Conservation (phyloP, 2,329 filamentous ascomycete genomes). For the Chaetomiaceae sp. region DNA sequence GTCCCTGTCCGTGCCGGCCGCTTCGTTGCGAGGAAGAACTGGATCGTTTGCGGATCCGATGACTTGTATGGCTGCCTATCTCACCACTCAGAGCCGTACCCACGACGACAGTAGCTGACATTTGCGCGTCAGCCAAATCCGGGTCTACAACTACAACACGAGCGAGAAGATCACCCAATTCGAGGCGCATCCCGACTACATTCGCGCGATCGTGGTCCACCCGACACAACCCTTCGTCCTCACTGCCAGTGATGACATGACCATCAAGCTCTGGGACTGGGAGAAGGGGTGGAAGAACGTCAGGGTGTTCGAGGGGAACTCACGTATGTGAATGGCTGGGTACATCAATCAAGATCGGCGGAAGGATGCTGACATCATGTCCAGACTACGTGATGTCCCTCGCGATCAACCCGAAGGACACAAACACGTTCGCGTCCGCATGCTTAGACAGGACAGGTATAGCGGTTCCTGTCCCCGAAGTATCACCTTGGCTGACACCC, state of each 20-base stretch:
- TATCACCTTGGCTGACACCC: constrained; percentile 3
- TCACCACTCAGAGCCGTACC: background rate
- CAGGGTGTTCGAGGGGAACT: constrained; percentile 92
- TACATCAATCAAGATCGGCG: constrained; percentile 47
- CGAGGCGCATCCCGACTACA: constrained; percentile 97
- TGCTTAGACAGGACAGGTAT: constrained; percentile 80
- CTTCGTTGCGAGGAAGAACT: constrained; percentile 97
- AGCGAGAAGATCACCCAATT: constrained; percentile 97
- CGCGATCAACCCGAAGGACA: constrained; percentile 96
- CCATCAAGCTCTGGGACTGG: constrained; percentile 98
- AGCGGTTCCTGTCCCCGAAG: background rate
- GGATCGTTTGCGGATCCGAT: constrained; percentile 93
- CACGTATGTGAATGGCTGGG: constrained; percentile 38
- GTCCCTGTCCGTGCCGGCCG: constrained; percentile 94
- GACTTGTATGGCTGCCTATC: constrained; percentile 56
- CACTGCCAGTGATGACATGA: constrained; percentile 97
- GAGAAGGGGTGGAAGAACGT: constrained; percentile 98
- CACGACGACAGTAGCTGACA: constrained; percentile 54
- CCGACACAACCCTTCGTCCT: constrained; percentile 93
- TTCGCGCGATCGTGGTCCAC: constrained; percentile 92
- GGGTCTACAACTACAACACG: constrained; percentile 99
- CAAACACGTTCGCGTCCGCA: constrained; percentile 84
- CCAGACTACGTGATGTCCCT: constrained; percentile 48
- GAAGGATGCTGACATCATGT: constrained; percentile 9
- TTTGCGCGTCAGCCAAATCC: constrained; percentile 42